Base-by-base conservation (phyloP, 441 rosid genomes). In the Populus hybrid region DNA sequence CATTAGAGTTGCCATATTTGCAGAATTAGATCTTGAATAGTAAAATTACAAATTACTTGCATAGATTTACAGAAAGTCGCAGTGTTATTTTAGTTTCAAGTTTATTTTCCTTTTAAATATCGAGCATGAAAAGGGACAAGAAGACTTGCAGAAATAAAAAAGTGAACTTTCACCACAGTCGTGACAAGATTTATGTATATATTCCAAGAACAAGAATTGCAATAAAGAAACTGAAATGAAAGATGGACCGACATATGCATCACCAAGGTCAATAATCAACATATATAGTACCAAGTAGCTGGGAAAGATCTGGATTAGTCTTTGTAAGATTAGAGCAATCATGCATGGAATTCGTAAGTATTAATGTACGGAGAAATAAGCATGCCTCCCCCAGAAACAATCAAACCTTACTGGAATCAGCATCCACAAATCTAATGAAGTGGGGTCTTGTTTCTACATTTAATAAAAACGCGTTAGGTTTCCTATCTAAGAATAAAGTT, bases 401-500 rank as follows among this genome's bases (percentile, higher is more conserved):
- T 10, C 66, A 61, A 61, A 9, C 28, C 26, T 61, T 3, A 10
- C 66, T 61, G 66, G 66, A 61, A 21, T 61, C 66, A 61, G 23
- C 66, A 3, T 10, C 10, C 12, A 10, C 66, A 21, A 10, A 21
- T 61, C 28, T 8, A 57, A 57, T 8, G 57, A 14, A 14, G 57
- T 4, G 20, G 57, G 57, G 16, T 12, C 57, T 46, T 46, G 57
- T 12, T 46, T 11, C 2, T 38, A 61, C 38, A 70, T 26, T 66
- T 46, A 80, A 73, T 46, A 80, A 73, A 78, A 75, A 53, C 69
- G 70, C 18, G 82, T 32, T 38, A 34, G 36, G 71, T 42, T 76
- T 14, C 34, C 32, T 1, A 28, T 3, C 30, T 28, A 32, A 70
- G 20, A 76, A 72, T 69, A 70, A 75, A 71, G 57, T 69, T 76